Conservation (phyloP, 1,139 yeast species). For the Hyphopichia buzzinii region DNA sequence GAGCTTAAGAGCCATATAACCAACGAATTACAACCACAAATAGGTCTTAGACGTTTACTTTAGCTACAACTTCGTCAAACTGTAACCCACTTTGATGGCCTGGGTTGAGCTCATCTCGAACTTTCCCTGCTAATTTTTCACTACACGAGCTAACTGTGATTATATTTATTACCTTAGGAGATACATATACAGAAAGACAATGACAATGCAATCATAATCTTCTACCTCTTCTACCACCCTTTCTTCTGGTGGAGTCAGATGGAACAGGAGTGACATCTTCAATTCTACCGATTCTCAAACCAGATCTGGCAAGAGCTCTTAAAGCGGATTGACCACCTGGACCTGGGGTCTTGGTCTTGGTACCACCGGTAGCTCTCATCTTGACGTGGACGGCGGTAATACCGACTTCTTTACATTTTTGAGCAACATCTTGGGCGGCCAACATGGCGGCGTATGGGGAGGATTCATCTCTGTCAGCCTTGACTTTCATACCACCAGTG, state of each 20-base stretch:
- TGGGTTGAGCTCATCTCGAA: too few species aligned
- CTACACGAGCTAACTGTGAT: too few species aligned
- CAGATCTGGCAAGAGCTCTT: conserved; percentile 99
- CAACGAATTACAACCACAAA: too few species aligned
- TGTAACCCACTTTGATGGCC: too few species aligned
- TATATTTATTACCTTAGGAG: background rate
- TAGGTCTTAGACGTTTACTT: too few species aligned
- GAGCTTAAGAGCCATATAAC: too few species aligned
- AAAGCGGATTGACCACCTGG: conserved; percentile 99
- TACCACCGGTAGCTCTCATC: conserved; percentile 99
- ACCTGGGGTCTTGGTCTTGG: conserved; percentile 99
- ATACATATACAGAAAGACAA: background rate
- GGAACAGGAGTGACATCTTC: conserved; percentile 99
- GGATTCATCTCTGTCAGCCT: conserved; percentile 99
- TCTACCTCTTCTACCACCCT: conserved; percentile 99
- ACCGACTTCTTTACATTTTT: conserved; percentile 98
- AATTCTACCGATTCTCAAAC: conserved; percentile 99
- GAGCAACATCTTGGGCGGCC: conserved; percentile 99
- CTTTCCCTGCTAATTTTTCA: too few species aligned
- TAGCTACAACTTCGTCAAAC: too few species aligned
- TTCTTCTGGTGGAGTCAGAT: conserved; percentile 99
- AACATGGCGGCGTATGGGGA: conserved; percentile 99
- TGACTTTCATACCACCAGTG: conserved; percentile 99
- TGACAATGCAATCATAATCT: conserved; percentile 66
- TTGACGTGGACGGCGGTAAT: conserved; percentile 99